These are phyloP conservation scores for Melaleuca quinquenervia DNA, from an alignment of 345 rosid species.

Conservation along the genomic window DNA sequence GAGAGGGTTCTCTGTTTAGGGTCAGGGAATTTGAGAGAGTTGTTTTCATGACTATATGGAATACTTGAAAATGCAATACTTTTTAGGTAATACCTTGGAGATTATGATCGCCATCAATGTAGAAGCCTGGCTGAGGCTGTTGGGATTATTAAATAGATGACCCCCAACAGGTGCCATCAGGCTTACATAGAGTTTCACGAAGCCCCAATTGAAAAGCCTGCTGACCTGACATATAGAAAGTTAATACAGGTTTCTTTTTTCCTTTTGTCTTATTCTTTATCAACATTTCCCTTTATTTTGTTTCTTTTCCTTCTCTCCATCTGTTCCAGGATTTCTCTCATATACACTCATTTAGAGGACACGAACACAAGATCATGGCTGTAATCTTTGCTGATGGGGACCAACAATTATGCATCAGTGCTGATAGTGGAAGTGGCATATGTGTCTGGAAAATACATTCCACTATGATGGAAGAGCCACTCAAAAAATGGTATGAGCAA, in stretches of 20 bases:
- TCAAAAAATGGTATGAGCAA: slow-evolving; percentile 74
- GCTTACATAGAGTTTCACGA: neutral
- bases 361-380: slow-evolving; percentile 78
- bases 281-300: neutral
- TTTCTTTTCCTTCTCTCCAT: neutral
- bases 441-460: slow-evolving; percentile 52
- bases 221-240: neutral
- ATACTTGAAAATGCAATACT: neutral
- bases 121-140: neutral
- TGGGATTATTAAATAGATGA: neutral
- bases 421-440: slow-evolving; percentile 84
- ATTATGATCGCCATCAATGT: neutral
- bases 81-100: neutral
- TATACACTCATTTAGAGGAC: slow-evolving; percentile 71
- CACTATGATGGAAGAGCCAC: slow-evolving; percentile 53
- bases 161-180: neutral
- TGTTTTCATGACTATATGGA: neutral
- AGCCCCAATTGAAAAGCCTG: neutral
- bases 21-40: neutral
- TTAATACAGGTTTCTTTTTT: neutral
- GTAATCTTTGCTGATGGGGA: slow-evolving; percentile 54
- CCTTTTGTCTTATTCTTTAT: neutral
- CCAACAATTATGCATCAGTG: slow-evolving; percentile 61
- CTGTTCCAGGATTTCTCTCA: slow-evolving; percentile 68
- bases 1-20: neutral